Percentiles rank a stretch among this genome's conserved stretches.
phyloP scores from a whole-genome alignment of 2,329 filamentous ascomycete species.

The Cladosporium cucumerinum region DNA sequence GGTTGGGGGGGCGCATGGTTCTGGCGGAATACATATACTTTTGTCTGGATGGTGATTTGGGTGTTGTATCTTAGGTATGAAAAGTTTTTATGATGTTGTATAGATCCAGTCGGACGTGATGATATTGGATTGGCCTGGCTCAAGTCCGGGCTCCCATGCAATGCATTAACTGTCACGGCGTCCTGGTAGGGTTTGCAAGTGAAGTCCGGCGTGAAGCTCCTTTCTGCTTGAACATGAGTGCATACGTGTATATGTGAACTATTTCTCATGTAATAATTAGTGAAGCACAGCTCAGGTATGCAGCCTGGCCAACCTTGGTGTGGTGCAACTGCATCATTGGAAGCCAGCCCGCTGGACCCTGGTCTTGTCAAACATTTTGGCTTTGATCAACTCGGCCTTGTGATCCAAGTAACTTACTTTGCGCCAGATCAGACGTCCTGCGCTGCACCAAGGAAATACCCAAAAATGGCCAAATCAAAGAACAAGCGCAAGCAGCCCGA shows the following conservation, averaged over 20 bases:
- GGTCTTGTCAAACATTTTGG: not conserved
- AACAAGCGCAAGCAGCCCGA: slow-evolving; percentile 16
- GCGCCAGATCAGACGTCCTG: not conserved
- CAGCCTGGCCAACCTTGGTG: not conserved
- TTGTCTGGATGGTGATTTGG: not conserved
- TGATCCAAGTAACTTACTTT: not conserved
- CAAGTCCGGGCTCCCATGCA: not conserved
- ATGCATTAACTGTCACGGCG: too few relatives aligned
- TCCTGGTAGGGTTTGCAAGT: too few relatives aligned
- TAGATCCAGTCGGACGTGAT: not conserved
- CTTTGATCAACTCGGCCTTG: not conserved
- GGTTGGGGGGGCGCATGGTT: not conserved
- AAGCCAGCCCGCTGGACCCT: not conserved
- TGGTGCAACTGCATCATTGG: not conserved
- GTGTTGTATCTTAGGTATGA: not conserved
- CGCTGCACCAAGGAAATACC: not conserved
- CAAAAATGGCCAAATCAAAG: slow-evolving; percentile 10
- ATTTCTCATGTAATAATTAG: not conserved
- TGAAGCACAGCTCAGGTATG: too few relatives aligned
- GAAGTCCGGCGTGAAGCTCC: not conserved
- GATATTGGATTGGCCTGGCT: not conserved
- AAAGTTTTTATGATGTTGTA: not conserved
- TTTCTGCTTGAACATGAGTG: not conserved
- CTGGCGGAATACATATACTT: not conserved
- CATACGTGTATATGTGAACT: not conserved